Base-by-base conservation (phyloP, 148 eudicot genomes). In the Dysphania ambrosioides region DNA sequence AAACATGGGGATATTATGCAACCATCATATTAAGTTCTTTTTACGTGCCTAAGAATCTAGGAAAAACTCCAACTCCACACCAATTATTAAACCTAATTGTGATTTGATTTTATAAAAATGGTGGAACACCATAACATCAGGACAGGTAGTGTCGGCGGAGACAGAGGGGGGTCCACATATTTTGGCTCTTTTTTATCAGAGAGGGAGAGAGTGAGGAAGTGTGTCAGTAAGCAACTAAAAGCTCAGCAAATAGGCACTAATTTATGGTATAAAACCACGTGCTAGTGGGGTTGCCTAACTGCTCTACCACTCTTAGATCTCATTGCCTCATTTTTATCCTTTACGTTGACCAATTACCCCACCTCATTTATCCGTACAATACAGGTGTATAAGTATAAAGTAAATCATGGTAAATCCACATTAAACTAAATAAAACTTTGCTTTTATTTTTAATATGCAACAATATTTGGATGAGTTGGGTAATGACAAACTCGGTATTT, bases 61-160 rank as follows among this genome's bases (percentile, higher is more conserved):
- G 32, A 40, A 42, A 41, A 67, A 4, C 15, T 38, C 51, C 55
- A 67, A 67, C 8, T 67, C 53, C 31, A 8, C 32, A 1, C 0
- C 55, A 67, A 67, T 67, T 2, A 66, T 66, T 66, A 66, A 5
- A 66, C 49, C 70, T 66, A 67, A 67, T 12, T 67, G 63, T 1
- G 63, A 59, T 24, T 38, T 34, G 3, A 1, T 31, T 31, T 26
- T 29, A 15, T 30, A 11, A 67, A 42, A 6, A 11, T 23, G 31
- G 51, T 21, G 70, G 31, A 40, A 66, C 31, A 41, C 21, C 55
- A 67, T 41, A 12, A 42, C 32, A 23, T 23, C 16, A 55, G 44
- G 44, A 49, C 44, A 59, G 56, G 65, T 26, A 80, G 82, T 80
- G 82, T 80, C 82, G 82, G 82, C 82, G 82, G 75, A 41, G 30